Evolutionary conservation across 805 yeast genomes (phyloP), one percentile per base, ranked within the genome.

Genomic region (Kodamaea hsintzibuensis): DNA sequence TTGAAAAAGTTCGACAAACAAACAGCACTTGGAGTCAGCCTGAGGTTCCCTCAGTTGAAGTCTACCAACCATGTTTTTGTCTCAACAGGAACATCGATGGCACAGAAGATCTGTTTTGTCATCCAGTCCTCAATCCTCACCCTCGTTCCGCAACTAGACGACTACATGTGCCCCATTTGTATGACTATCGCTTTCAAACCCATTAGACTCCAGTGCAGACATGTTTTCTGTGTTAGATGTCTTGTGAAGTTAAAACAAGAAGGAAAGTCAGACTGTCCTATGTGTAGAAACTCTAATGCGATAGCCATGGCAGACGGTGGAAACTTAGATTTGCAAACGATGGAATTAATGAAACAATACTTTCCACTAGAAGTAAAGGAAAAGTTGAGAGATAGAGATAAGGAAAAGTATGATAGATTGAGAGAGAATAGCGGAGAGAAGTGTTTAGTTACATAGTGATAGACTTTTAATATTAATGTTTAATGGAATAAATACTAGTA

Each of bases 1-100:
- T 72, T 87, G 62, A 87, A 88, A 64, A 88, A 88, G 63, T 88
- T 88, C 60, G 91, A 88, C 60, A 88, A 88, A 64, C 86, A 82
- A 60, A 88, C 93, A 0, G 70, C 82, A 6, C 68, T 87, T 27
- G 75, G 78, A 30, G 73, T 84, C 0, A 74, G 79, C 40, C 54
- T 67, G 3, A 62, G 70, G 44, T 80, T 82, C 60, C 85, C 87
- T 1, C 66, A 72, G 42, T 63, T 79, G 54, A 65, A 76, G 44
- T 65, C 71, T 12, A 60, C 69, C 42, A 77, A 76, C 53, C 81
- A 79, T 53, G 67, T 74, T 12, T 75, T 76, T 51, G 70, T 77
- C 53, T 27, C 51, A 3, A 70, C 72, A 7, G 79, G 82, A n/a
- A 64, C 68, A 9, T 79, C 85, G 7, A 66, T 85, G 45, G 80